A percentile compares a stretch with the other conserved stretches of the same genome.
These are phyloP conservation scores for Xylogone sp. DNA, from an alignment of 2,329 filamentous ascomycete species.

Conservation along the genomic window DNA sequence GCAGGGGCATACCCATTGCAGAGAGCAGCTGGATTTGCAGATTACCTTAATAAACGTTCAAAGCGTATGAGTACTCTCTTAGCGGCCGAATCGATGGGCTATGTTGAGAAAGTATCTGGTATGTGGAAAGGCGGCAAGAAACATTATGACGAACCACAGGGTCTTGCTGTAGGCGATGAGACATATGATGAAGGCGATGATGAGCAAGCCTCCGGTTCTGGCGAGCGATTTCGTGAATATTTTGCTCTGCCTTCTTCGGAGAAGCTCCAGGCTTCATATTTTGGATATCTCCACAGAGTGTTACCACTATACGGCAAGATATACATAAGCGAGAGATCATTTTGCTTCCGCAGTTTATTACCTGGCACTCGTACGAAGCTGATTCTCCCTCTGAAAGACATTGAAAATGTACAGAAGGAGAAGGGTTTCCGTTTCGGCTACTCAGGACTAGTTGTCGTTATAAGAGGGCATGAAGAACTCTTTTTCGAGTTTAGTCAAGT, in stretches of 20 bases:
- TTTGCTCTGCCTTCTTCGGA: constrained; percentile 86
- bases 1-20: constrained; percentile 75
- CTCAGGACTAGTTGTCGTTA: constrained; percentile 85
- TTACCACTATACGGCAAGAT: constrained; percentile 94
- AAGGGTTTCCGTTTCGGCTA: constrained; percentile 93
- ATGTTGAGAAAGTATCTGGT: constrained; percentile 92
- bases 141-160: constrained; percentile 70
- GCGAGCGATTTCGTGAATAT: constrained; percentile 82
- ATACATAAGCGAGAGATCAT: constrained; percentile 81
- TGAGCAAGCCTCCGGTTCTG: constrained; percentile 60
- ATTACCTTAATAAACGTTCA: constrained; percentile 74
- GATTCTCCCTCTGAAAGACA: constrained; percentile 83
- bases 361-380: constrained; percentile 89
- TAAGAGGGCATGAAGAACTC: constrained; percentile 89
- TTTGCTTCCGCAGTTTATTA: constrained; percentile 90
- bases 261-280: constrained; percentile 83
- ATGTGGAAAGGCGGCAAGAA: constrained; percentile 93
- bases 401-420: constrained; percentile 91
- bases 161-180: constrained; percentile 51
- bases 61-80: constrained; percentile 78
- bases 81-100: constrained; percentile 90
- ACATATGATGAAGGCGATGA: constrained; percentile 53
- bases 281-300: constrained; percentile 85
- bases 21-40: constrained; percentile 77
- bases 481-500: constrained; percentile 88